Evolutionary conservation across 768 basidiomycete species (phyloP).

Genomic region (Sporobolomyces roseus): DNA sequence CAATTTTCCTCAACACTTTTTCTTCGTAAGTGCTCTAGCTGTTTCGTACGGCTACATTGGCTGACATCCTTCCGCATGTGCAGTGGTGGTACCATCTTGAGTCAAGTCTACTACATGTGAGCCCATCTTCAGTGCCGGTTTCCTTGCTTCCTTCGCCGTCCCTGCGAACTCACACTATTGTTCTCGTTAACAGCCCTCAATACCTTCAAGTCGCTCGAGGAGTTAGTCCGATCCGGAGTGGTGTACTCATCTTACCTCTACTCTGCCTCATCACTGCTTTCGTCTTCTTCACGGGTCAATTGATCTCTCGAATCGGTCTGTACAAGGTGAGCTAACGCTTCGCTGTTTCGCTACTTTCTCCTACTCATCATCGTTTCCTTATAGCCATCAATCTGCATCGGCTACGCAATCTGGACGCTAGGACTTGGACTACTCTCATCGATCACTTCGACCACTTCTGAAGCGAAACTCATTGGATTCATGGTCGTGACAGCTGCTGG

Average conservation of each 20-base stretch:
- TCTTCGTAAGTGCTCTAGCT: no score
- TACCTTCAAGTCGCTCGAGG: constrained; percentile 71
- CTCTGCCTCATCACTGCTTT: constrained; percentile 53
- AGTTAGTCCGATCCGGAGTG: constrained; percentile 62
- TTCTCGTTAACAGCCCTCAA: constrained; percentile 56
- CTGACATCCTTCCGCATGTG: no score
- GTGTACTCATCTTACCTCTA: constrained; percentile 66
- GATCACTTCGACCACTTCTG: constrained; percentile 55
- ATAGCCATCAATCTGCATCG: constrained; percentile 60
- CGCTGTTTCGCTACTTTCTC: constrained; percentile 41
- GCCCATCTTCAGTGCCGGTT: background rate
- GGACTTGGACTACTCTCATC: constrained; percentile 69
- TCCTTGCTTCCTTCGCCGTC: no score
- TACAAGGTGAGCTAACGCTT: constrained; percentile 49
- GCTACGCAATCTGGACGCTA: constrained; percentile 66
- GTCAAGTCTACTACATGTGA: constrained; percentile 34
- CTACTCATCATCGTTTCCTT: background rate
- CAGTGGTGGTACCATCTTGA: constrained; percentile 9
- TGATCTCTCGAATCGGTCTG: constrained; percentile 51
- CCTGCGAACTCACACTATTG: constrained; percentile 50
- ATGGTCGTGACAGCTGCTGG: constrained; percentile 63
- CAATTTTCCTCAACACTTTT: constrained; percentile 25
- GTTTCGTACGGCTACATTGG: no score
- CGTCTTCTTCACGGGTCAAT: constrained; percentile 36
- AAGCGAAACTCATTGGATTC: constrained; percentile 58